phyloP scores from a whole-genome alignment of 345 rosid genomes.

The Anacardium occidentale region DNA sequence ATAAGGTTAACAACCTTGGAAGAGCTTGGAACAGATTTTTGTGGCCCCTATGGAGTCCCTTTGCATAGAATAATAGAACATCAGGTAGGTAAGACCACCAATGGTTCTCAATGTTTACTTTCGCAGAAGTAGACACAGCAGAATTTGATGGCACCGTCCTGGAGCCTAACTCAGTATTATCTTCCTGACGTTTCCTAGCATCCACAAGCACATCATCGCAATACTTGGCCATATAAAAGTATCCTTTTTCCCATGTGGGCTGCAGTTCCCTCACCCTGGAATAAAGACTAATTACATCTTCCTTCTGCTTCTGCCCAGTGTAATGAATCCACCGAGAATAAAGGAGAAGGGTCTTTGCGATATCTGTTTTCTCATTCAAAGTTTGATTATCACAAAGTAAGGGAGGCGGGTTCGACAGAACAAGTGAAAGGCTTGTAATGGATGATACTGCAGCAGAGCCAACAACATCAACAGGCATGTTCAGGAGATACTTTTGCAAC shows the following conservation, averaged over 20 bases:
- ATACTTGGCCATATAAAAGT: constrained; percentile 89
- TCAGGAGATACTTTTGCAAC: constrained; percentile 84
- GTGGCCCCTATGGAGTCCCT: constrained; percentile 94
- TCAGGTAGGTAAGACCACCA: constrained; percentile 83
- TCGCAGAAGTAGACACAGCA: constrained; percentile 32
- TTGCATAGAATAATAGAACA: constrained; percentile 80
- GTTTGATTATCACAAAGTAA: constrained; percentile 51
- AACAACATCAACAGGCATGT: constrained; percentile 81
- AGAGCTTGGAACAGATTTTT: constrained; percentile 95
- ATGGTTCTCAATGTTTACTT: constrained; percentile 51
- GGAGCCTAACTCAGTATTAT: constrained; percentile 52
- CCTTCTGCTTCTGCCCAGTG: constrained; percentile 93
- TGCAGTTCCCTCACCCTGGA: constrained; percentile 81
- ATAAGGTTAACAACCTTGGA: constrained; percentile 90
- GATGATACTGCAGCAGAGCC: constrained; percentile 68
- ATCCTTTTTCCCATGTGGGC: constrained; percentile 94
- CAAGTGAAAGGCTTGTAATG: constrained; percentile 71
- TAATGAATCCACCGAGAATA: constrained; percentile 91
- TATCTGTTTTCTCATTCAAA: constrained; percentile 58
- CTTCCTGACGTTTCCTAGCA: constrained; percentile 92
- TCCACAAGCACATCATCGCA: constrained; percentile 90
- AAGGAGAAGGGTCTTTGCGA: constrained; percentile 90
- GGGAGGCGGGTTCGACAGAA: constrained; percentile 64
- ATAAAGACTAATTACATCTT: constrained; percentile 87
- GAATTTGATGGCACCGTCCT: constrained; percentile 45